Evolutionary conservation across 805 yeast species (phyloP), one percentile per base, ranked within the genome.

Genomic region (Pichia gijzeniarum): DNA sequence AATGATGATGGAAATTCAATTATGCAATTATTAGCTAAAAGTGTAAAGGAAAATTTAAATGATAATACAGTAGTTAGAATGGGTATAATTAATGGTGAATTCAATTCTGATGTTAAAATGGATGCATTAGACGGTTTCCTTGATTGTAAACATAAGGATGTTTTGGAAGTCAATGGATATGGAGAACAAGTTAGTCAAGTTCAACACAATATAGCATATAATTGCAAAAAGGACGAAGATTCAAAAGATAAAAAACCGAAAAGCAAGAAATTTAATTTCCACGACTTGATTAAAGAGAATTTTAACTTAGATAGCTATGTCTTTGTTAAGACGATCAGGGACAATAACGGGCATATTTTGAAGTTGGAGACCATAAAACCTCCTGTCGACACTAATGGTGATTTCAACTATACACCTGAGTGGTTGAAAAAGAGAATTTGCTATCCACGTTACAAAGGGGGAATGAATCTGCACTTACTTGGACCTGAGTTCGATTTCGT

Each of bases 371-470:
- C 67, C 1, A 49, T 57, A 38, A 33, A 53, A 13, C 56, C 58
- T 5, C 57, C 55, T 1, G 12, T 39, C 6, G 48, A 43, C 32
- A 40, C 43, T 14, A 19, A 37, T 38, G 48, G 49, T 33, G 45
- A 52, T 16, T 44, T 32, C 16, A 44, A 45, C 14, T 58, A 56
- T 38, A 52, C 57, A 2, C 49, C 64, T 22, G 69, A 62, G 41
- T 65, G 69, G 69, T 52, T 70, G 16, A 71, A 71, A 48, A 57
- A 59, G 35, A 55, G 61, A 38, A 60, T 71, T 35, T 70, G 74
- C 35, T 67, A 61, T 44, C 75, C 75, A 38, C 56, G 75, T 22
- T 71, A 71, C 48, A 71, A 71, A 46, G 60, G 71, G 39, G 68
- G 65, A 27, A 71, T 71, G 74, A 69, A 69, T 50, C 54, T 71